Percentiles rank a stretch among this genome's conserved stretches.
Evolutionary conservation across 129 eudicot genomes (phyloP).

Genomic region (Helianthus tuberosus): DNA sequence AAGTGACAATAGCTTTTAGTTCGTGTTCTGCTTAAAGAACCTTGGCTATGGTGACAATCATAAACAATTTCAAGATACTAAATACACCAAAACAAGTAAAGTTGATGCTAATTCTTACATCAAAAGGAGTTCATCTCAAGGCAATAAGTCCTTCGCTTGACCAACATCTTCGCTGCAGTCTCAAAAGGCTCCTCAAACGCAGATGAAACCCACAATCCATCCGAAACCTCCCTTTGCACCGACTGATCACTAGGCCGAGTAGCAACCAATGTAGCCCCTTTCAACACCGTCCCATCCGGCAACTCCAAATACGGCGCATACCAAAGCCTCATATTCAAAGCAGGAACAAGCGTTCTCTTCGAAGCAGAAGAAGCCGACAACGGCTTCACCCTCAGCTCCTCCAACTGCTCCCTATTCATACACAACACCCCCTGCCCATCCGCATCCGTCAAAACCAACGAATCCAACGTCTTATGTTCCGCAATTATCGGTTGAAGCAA

Average conservation of each 20-base stretch:
- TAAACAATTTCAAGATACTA: background rate
- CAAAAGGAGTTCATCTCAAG: constrained; percentile 84
- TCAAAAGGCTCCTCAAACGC: constrained; percentile 84
- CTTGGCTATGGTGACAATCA: background rate
- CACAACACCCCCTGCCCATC: constrained; percentile 89
- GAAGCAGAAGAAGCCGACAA: constrained; percentile 80
- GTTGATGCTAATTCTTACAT: constrained; percentile 11
- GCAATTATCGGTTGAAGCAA: constrained; percentile 73
- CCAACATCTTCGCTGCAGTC: constrained; percentile 83
- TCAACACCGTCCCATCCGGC: constrained; percentile 76
- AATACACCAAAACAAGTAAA: background rate
- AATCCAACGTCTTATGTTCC: constrained; percentile 71
- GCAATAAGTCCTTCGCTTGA: constrained; percentile 76
- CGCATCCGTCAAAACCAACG: constrained; percentile 60
- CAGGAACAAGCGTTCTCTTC: constrained; percentile 84
- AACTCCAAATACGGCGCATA: constrained; percentile 86
- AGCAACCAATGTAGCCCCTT: constrained; percentile 88
- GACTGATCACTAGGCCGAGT: constrained; percentile 80
- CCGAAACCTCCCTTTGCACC: constrained; percentile 52
- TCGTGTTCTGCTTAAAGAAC: background rate
- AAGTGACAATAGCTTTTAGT: background rate
- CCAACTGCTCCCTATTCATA: constrained; percentile 89
- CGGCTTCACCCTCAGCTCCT: constrained; percentile 95
- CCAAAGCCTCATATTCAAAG: constrained; percentile 92
- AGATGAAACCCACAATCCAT: constrained; percentile 64